Evolutionary conservation across 2,329 filamentous ascomycete genomes (phyloP), one percentile per base, ranked within the genome.

Genomic region (Mycosphaerella sp.): DNA sequence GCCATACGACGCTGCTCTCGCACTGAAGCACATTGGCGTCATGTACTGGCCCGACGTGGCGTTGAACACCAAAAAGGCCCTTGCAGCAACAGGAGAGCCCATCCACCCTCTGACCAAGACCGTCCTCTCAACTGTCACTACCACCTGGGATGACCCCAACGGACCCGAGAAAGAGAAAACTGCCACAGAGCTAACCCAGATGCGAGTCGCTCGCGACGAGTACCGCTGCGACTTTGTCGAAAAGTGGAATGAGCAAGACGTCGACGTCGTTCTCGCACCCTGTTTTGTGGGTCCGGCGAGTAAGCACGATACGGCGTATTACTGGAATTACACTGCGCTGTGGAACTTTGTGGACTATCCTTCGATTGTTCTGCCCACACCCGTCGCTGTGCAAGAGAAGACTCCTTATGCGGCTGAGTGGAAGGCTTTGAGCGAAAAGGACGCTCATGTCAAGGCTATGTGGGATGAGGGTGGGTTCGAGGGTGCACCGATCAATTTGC

Each of bases 301-400:
- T 12, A 53, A 51, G 18, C 57, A 59, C 30, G 57, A 57, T 27
- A 55, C 52, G 2, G 52, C 54, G 6, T 53, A 39, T 7, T 58
- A 55, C 34, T 58, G 55, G 55, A 58, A 58, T 10, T 58, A 55
- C 27, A 55, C 57, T 3, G 50, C 48, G 4, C 27, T 59, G 10
- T 59, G 57, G 57, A 59, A 59, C 35, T 57, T 49, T 14, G 47
- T 57, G 7, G 57, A 57, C 30, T 59, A 59, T 44, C 57, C 57
- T 2, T 52, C 43, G 0, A 49, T 55, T 6, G 55, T 59, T 1
- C 16, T 59, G 6, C 55, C 57, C 8, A 57, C 57, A 12, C 52
- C 52, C 1, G 37, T 57, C 6, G 50, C 47, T 16, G 52, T 40
- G 4, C 30, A 52, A n/a, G 28, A 41, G 10, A 37, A 49, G 12